Base-by-base conservation (phyloP, 768 basidiomycete genomes). In the Suillus spraguei region DNA sequence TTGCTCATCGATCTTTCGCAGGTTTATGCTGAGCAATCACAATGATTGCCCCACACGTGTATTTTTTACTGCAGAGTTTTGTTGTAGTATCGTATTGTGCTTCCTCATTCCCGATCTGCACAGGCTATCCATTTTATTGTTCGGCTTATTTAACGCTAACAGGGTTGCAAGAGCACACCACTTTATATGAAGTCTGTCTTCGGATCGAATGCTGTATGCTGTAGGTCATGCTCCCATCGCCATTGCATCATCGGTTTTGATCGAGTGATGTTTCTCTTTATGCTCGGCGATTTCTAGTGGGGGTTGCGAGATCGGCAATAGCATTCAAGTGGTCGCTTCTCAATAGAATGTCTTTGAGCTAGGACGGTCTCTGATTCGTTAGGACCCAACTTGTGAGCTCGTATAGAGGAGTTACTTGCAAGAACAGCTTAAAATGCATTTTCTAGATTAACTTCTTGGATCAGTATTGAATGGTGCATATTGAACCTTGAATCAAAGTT, bases 1-100 rank as follows among this genome's bases (percentile, higher is more conserved):
- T 53, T 65, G 55, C 66, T 54, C 20, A 49, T 61, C 44, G 24
- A 44, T 52, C 35, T 42, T 60, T 53, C 17, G 44, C 59, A 85
- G 85, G 76, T 92, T 44, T 92, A 92, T 68, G 88, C 90, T 24
- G 90, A 92, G 72, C 89, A 91, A 68, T 77, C 86, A 7, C 80
- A 84, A 70, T 87, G 77, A 66, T 63, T 54, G 36, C 16, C 2
- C 4, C 11, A 20, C 35, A 22, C 41, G 16, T 38, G 36, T 35
- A 56, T 38, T 38, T 39, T 36, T 58, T 6, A 13, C 39, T 20
- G 13, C 24, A 58, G 10, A 11, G 39, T 28, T 20, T 42, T 58
- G 56, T 56, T 56, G 54, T 56, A 24, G 22, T 56, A 55, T 56
- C 22, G 2, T 17, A 24, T 24, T 56, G 54, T 56, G 36, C 36